Evolutionary conservation across 306 rosid species (phyloP), one percentile per base, ranked within the genome.

Genomic region (Sicyos edulis): DNA sequence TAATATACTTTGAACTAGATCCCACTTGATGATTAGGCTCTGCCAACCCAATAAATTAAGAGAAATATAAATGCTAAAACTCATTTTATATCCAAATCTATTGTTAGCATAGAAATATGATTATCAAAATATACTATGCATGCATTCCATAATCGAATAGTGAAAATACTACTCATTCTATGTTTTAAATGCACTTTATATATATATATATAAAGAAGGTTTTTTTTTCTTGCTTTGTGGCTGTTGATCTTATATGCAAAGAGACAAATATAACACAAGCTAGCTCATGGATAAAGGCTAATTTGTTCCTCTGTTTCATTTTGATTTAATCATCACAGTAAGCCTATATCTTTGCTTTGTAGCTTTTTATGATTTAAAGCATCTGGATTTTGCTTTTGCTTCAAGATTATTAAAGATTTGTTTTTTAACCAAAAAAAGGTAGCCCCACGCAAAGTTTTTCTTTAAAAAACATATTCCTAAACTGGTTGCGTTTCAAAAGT

Each of bases 351-450:
- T 57, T 57, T 10, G 17, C 63, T 57, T 57, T 57, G 63, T 57
- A 34, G 63, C 29, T 57, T 57, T 11, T 57, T 11, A 57, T 57
- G 63, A 57, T 57, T 50, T 57, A 57, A 57, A 24, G 63, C 63
- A 57, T 57, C 63, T 57, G 22, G 4, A 57, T 57, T 57, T 57
- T 57, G 63, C 63, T 57, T 57, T 26, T 57, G 15, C 63, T 22
- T 22, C 29, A 57, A 57, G 63, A 5, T 24, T 57, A 22, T 24
- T 57, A 22, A 57, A 57, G 14, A 20, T 9, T 21, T 10, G 0
- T 10, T 21, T 56, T 21, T 5, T 11, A 0, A 11, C 32, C 32
- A 26, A 56, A 29, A 2, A 10, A 57, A 34, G 40, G 40, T 34
- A 34, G 40, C 4, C 40, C 40, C 40, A 34, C 40, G 6, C 40